These are phyloP conservation scores for Podaxis rugospora DNA, from an alignment of 768 basidiomycete species.

Conservation along the genomic window DNA sequence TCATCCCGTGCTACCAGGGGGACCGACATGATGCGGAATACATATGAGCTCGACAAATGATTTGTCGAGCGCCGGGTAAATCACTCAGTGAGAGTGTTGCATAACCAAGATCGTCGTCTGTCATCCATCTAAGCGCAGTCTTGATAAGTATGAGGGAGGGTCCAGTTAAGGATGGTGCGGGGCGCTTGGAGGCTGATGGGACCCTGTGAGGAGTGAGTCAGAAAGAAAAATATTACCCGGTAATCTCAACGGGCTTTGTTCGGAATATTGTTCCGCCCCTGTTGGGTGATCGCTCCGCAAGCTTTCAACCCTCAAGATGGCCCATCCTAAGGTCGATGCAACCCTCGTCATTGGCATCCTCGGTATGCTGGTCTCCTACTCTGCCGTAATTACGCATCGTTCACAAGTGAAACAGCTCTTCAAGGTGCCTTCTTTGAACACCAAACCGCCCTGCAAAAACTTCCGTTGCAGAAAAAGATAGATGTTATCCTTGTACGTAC, in stretches of 20 bases:
- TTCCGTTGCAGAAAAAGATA: constrained; percentile 42
- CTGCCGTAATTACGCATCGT: background rate
- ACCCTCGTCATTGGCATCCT: constrained; percentile 42
- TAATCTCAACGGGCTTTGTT: background rate
- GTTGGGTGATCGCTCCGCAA: background rate
- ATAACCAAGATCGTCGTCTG: background rate
- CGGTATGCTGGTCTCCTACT: constrained; percentile 29
- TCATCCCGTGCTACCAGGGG: too few relatives aligned
- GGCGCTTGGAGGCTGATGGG: background rate
- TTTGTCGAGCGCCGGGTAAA: background rate
- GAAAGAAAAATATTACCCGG: background rate
- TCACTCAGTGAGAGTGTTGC: background rate
- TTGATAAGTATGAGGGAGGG: too few relatives aligned
- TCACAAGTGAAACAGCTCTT: constrained; percentile 53
- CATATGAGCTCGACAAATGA: background rate
- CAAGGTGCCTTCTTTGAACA: constrained; percentile 95
- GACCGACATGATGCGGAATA: background rate
- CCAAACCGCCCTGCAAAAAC: constrained; percentile 59
- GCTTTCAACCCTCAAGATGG: background rate
- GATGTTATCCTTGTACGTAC: constrained; percentile 62
- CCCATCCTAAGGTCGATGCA: background rate
- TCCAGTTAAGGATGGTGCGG: too few relatives aligned
- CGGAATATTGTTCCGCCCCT: background rate
- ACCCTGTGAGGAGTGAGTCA: background rate
- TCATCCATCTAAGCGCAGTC: too few relatives aligned